phyloP scores from a whole-genome alignment of 352 stramenopile species.

The Blastocystis sp. region DNA sequence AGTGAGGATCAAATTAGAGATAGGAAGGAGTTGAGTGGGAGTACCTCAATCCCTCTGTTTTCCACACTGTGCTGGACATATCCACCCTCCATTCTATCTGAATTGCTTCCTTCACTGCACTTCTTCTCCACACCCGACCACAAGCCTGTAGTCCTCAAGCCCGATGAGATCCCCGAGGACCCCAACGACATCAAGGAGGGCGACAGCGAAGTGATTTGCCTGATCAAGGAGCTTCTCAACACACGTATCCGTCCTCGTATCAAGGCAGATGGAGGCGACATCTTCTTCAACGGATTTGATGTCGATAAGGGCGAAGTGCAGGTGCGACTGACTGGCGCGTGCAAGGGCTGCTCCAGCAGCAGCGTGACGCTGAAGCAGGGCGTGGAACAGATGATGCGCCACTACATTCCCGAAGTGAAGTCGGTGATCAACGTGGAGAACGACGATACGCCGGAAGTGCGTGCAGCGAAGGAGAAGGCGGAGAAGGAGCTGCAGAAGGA shows the following conservation, averaged over 20 bases:
- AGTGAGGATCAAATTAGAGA: conserved; percentile 77
- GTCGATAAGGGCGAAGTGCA: conserved; percentile 84
- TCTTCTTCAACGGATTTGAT: conserved; percentile 94
- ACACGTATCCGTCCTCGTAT: conserved; percentile 94
- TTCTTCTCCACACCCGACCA: conserved; percentile 62
- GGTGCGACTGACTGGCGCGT: conserved; percentile 84
- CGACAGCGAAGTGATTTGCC: conserved; percentile 94
- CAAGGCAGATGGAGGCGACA: conserved; percentile 97
- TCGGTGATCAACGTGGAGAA: conserved; percentile 33
- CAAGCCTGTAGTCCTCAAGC: conserved; percentile 25
- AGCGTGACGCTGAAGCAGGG: conserved; percentile 97
- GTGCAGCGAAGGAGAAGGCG: conserved; percentile 49
- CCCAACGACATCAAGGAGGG: conserved; percentile 85
- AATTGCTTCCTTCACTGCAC: conserved; percentile 32
- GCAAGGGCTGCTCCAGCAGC: conserved; percentile 91
- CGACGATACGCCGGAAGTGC: conserved; percentile 29
- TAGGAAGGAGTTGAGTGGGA: conserved; percentile 86
- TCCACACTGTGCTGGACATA: conserved; percentile 81
- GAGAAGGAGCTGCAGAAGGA: conserved; percentile 59
- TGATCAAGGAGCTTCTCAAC: conserved; percentile 99
- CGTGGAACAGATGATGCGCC: conserved; percentile 99
- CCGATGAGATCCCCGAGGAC: conserved; percentile 56
- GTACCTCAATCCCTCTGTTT: conserved; percentile 85
- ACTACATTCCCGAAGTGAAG: conserved; percentile 97
- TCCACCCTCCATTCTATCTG: conserved; percentile 50